Conservation (phyloP, 208 protist species). For the Tetramitus jugosus region DNA sequence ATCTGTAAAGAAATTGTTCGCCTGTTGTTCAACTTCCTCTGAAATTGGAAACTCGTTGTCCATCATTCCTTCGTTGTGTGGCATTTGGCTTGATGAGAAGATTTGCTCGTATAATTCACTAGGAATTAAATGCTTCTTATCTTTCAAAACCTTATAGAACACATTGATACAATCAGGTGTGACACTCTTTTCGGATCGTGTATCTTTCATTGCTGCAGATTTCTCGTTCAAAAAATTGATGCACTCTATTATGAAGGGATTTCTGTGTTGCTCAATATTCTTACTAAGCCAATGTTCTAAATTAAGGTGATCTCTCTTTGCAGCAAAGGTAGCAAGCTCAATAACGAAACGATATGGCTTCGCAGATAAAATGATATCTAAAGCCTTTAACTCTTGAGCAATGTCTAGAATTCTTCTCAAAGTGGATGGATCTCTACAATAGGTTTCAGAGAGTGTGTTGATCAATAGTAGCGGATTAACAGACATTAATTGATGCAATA, state of each 20-base stretch:
- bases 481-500: slow-evolving; percentile 47
- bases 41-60: slow-evolving; percentile 5
- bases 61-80: not conserved
- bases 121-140: not conserved
- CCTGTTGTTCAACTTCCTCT: slow-evolving; percentile 50
- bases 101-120: not conserved
- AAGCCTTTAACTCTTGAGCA: slow-evolving; percentile 44
- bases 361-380: slow-evolving; percentile 37
- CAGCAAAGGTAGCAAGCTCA: slow-evolving; percentile 50
- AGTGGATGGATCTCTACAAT: slow-evolving; percentile 37
- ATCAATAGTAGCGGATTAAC: slow-evolving; percentile 41
- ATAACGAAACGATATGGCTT: slow-evolving; percentile 48
- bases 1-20: slow-evolving; percentile 51
- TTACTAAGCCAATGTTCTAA: slow-evolving; percentile 51
- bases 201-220: slow-evolving; percentile 16
- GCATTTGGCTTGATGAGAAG: no score
- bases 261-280: slow-evolving; percentile 21
- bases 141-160: slow-evolving; percentile 12
- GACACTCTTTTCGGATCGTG: not conserved
- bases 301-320: slow-evolving; percentile 49
- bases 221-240: slow-evolving; percentile 15
- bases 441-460: slow-evolving; percentile 41
- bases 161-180: not conserved
- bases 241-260: not conserved
- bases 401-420: slow-evolving; percentile 52